Percentiles rank a stretch among this genome's conserved stretches.
Conservation (phyloP, 208 protist genomes). For the Histomonas meleagridis region DNA sequence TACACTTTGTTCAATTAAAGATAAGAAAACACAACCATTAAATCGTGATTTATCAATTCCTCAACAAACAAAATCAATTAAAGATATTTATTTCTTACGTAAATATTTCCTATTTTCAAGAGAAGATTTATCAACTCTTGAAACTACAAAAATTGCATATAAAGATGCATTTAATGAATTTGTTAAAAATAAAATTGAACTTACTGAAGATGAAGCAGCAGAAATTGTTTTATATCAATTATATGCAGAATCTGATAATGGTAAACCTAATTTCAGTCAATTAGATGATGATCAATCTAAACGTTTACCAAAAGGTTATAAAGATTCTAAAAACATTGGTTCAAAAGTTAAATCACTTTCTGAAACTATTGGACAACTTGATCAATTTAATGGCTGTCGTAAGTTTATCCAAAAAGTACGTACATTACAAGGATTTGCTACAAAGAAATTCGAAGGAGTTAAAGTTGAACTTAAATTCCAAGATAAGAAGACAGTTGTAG, state of each 20-base stretch:
- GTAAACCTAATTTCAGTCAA: neutral
- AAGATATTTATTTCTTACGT: neutral
- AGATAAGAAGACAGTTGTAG: neutral
- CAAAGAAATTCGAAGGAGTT: neutral
- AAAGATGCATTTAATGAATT: neutral
- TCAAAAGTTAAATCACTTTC: neutral
- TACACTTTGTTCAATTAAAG: neutral
- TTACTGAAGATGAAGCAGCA: neutral
- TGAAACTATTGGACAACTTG: neutral
- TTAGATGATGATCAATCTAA: neutral
- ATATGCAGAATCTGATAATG: neutral
- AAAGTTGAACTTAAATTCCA: neutral
- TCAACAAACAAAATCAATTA: conserved; percentile 5
- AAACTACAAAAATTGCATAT: neutral
- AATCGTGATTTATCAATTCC: neutral
- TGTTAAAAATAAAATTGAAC: neutral
- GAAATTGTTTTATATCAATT: too few relatives aligned
- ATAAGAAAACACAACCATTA: neutral
- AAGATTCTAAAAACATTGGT: too few relatives aligned
- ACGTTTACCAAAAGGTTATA: neutral
- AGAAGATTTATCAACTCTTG: conserved; percentile 18
- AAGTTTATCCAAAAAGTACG: neutral
- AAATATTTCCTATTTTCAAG: conserved; percentile 1
- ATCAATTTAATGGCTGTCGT: neutral
- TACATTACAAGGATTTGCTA: neutral